Conservation (phyloP, 768 basidiomycete species). For the Baorangia bicolor region DNA sequence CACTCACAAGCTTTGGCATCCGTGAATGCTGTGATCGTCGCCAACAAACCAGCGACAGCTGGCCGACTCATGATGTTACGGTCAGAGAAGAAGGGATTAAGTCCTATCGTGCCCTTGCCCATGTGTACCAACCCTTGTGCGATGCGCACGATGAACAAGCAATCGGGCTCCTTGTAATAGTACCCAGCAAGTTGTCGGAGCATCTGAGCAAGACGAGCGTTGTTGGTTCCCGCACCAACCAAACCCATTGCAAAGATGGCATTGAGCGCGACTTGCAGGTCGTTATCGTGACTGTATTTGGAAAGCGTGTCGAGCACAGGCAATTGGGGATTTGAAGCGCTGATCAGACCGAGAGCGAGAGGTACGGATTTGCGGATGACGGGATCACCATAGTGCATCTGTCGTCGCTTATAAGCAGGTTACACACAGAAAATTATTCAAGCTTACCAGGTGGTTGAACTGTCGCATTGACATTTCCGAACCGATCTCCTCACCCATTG, state of each 20-base stretch:
- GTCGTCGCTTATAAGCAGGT: slow-evolving; percentile 17
- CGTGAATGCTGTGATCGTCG: slow-evolving; percentile 88
- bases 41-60: slow-evolving; percentile 85
- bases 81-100: slow-evolving; percentile 97
- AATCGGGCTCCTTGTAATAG: slow-evolving; percentile 96
- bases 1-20: slow-evolving; percentile 90
- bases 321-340: slow-evolving; percentile 93
- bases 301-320: slow-evolving; percentile 95
- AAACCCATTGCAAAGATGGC: slow-evolving; percentile 99
- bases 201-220: slow-evolving; percentile 97
- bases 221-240: slow-evolving; percentile 98
- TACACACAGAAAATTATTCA: not conserved
- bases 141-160: slow-evolving; percentile 92
- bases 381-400: slow-evolving; percentile 99
- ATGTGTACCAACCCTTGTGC: slow-evolving; percentile 98
- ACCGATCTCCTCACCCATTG: slow-evolving; percentile 98
- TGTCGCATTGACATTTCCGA: slow-evolving; percentile 97
- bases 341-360: slow-evolving; percentile 91
- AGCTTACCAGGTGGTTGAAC: slow-evolving; percentile 90
- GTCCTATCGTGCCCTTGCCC: slow-evolving; percentile 97
- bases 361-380: slow-evolving; percentile 90
- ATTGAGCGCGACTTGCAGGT: slow-evolving; percentile 93
- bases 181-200: slow-evolving; percentile 95
- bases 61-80: slow-evolving; percentile 85
- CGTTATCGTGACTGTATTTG: slow-evolving; percentile 98